Conservation (phyloP, 768 basidiomycete species). For the Mycena maculata region DNA sequence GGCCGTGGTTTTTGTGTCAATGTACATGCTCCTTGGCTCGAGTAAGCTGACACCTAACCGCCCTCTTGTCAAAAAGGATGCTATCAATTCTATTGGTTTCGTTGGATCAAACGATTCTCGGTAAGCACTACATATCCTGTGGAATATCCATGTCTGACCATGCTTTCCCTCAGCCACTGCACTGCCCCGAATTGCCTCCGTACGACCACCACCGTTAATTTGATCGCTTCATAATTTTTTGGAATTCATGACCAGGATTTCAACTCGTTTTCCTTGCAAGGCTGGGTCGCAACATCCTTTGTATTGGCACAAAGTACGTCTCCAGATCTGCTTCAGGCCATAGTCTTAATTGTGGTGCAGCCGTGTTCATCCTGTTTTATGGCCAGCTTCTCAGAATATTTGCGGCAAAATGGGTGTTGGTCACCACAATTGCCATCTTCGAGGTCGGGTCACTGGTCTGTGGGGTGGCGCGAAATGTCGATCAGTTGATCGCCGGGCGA, state of each 20-base stretch:
- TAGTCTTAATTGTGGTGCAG: no score
- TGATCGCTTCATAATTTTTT: no score
- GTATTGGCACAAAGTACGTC: slow-evolving; percentile 38
- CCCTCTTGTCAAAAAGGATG: neutral
- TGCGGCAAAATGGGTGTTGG: slow-evolving; percentile 45
- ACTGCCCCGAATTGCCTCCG: slow-evolving; percentile 4
- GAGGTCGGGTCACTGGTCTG: slow-evolving; percentile 57
- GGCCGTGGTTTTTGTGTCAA: no score
- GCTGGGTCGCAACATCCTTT: slow-evolving; percentile 35
- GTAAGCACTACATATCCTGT: neutral
- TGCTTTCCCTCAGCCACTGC: neutral
- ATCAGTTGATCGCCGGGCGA: slow-evolving; percentile 51
- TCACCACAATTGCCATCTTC: slow-evolving; percentile 42
- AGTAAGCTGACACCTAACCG: no score
- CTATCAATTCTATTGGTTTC: neutral
- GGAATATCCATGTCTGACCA: neutral
- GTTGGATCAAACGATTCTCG: neutral
- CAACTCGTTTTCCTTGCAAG: slow-evolving; percentile 9
- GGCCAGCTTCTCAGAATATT: slow-evolving; percentile 46
- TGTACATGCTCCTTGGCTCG: no score
- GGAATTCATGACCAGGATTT: slow-evolving; percentile 16
- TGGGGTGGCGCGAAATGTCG: slow-evolving; percentile 44
- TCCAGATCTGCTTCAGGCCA: no score
- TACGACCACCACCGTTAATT: neutral
- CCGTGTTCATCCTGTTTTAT: slow-evolving; percentile 41